Evolutionary conservation across 495 filamentous ascomycete genomes (phyloP).

Genomic region (Astrothelium macrocarpum): DNA sequence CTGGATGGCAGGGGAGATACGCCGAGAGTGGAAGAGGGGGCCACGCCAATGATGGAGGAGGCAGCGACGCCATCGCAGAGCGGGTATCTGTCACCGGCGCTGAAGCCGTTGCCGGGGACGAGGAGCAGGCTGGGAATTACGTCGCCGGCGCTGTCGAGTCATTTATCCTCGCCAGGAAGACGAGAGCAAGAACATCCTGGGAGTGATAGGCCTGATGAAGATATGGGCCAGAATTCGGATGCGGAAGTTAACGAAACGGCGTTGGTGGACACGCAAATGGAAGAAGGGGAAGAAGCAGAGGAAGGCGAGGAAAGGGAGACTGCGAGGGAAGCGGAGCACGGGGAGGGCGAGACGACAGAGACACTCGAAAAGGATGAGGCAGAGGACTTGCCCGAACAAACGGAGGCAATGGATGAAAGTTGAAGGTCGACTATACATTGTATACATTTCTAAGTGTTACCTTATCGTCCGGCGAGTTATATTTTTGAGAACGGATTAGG

Average conservation of each 20-base stretch:
- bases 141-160: background rate
- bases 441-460: background rate
- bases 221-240: background rate
- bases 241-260: background rate
- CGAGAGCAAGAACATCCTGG: background rate
- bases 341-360: constrained; percentile 11
- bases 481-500: too few relatives aligned
- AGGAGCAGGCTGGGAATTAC: background rate
- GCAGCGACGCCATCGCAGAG: background rate
- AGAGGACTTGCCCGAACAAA: background rate
- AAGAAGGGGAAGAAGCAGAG: background rate
- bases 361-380: background rate
- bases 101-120: background rate
- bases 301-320: constrained; percentile 3
- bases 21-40: constrained; percentile 4
- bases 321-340: background rate
- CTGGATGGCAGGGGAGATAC: constrained; percentile 36
- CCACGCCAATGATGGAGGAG: background rate
- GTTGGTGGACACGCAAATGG: background rate
- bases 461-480: too few relatives aligned
- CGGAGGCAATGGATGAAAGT: background rate
- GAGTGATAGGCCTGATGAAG: background rate
- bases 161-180: background rate
- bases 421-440: background rate
- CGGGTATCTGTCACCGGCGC: background rate